Evolutionary conservation across 176 grass and related monocot genomes (phyloP).

Genomic region (Oryza meyeriana): DNA sequence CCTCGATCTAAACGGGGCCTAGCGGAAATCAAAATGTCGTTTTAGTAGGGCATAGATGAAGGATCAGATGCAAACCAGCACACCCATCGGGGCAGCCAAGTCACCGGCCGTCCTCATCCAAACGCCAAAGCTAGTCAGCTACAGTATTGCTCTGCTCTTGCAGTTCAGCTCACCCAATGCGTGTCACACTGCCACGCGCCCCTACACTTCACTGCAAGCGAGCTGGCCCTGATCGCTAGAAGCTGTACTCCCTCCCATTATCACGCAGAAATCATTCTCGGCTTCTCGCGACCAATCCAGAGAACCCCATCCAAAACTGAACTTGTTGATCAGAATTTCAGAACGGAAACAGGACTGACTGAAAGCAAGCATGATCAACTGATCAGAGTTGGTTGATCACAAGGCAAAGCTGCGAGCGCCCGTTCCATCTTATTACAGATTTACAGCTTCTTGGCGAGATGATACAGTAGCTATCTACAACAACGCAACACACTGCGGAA

Average conservation of each 20-base stretch:
- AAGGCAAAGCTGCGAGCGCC: not conserved
- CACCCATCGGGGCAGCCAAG: too few relatives aligned
- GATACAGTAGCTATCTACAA: not conserved
- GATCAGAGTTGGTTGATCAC: not conserved
- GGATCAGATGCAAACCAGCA: too few relatives aligned
- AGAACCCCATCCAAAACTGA: not conserved
- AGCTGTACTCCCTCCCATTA: too few relatives aligned
- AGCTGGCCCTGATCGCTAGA: not conserved
- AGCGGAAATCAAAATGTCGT: too few relatives aligned
- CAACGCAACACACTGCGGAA: too few relatives aligned
- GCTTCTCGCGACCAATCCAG: not conserved
- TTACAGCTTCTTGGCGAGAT: not conserved
- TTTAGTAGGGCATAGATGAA: too few relatives aligned
- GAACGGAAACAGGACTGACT: too few relatives aligned
- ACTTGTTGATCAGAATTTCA: not conserved
- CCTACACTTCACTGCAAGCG: too few relatives aligned
- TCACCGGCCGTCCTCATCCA: not conserved
- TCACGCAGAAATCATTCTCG: not conserved
- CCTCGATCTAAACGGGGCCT: too few relatives aligned
- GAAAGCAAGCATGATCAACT: too few relatives aligned
- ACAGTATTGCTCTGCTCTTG: not conserved
- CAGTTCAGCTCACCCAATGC: not conserved
- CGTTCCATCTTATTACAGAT: not conserved
- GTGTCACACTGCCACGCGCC: too few relatives aligned
- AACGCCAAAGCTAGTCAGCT: not conserved